These are phyloP conservation scores for Rosa lucieae DNA, from an alignment of 306 rosid species.

Conservation along the genomic window DNA sequence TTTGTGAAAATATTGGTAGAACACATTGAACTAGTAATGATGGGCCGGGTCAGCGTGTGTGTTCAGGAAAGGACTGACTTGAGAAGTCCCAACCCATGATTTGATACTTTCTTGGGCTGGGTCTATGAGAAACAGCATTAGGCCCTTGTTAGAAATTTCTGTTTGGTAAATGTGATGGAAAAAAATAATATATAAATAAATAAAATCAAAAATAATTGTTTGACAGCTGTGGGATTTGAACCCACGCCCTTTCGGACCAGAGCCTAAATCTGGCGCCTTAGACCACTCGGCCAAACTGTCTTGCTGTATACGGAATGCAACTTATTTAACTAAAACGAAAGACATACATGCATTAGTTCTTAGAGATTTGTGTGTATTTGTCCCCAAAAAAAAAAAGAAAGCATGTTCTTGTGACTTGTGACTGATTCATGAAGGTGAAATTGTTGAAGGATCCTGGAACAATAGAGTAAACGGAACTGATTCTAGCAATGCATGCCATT, in stretches of 20 bases:
- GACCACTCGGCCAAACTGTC: slow-evolving; percentile 16
- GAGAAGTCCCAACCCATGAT: not conserved
- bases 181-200: not conserved
- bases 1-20: slow-evolving; percentile 25
- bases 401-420: too few species aligned
- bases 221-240: slow-evolving; percentile 14
- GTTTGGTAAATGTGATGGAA: not conserved
- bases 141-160: not conserved
- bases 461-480: not conserved
- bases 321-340: too few species aligned
- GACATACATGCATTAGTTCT: too few species aligned
- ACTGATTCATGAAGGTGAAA: not conserved
- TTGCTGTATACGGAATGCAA: not conserved
- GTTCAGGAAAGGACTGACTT: not conserved
- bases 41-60: not conserved
- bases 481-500: not conserved
- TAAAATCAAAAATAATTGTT: too few species aligned
- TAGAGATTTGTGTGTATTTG: too few species aligned
- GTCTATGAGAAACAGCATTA: not conserved
- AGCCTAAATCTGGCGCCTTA: slow-evolving; percentile 12
- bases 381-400: too few species aligned
- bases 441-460: not conserved
- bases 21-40: slow-evolving; percentile 25
- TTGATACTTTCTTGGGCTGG: not conserved
- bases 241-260: slow-evolving; percentile 13